Evolutionary conservation across 164 flowering plant species (phyloP).

Genomic region (Houttuynia cordata): DNA sequence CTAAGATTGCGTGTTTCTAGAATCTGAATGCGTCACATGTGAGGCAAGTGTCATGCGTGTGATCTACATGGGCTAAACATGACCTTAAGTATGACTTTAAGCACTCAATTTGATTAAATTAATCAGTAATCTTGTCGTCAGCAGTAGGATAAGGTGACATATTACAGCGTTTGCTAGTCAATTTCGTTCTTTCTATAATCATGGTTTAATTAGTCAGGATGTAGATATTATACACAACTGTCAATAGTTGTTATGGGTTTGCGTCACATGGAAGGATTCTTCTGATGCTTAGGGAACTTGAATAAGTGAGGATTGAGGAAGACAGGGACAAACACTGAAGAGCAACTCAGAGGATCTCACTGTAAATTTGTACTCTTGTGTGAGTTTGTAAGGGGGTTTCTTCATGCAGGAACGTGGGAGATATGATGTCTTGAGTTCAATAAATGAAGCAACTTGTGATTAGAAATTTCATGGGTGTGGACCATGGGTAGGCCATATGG

Average conservation of each 20-base stretch:
- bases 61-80: neutral
- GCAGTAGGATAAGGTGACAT: neutral
- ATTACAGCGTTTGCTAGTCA: neutral
- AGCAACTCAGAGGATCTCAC: neutral
- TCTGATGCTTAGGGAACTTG: neutral
- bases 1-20: neutral
- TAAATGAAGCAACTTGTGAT: neutral
- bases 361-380: neutral
- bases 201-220: neutral
- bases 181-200: neutral
- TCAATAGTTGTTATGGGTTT: neutral
- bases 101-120: neutral
- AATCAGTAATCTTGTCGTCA: neutral
- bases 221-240: neutral
- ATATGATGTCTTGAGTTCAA: neutral
- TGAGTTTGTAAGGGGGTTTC: neutral
- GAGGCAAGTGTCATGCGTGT: too few relatives aligned
- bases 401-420: neutral
- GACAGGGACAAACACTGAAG: constrained; percentile 7
- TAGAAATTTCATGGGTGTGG: neutral
- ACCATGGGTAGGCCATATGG: neutral
- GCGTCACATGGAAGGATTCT: neutral
- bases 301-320: neutral
- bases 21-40: constrained; percentile 3
- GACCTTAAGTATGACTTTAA: neutral